phyloP scores from a whole-genome alignment of 2,329 filamentous ascomycete species.

The Teratosphaeriaceae sp. region DNA sequence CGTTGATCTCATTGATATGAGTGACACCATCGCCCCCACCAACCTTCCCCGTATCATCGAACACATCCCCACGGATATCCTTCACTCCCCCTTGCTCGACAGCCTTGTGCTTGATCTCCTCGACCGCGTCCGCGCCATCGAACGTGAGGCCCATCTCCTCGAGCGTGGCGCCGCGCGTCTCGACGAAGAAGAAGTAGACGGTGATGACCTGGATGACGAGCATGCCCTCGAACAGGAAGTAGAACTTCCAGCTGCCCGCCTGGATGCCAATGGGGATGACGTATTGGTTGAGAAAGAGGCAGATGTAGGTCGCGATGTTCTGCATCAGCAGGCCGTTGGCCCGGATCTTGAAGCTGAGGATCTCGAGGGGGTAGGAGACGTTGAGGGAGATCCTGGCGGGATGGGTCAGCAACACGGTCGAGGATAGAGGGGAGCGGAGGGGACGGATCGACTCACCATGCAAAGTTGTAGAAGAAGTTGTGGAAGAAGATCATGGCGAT shows the following conservation, averaged over 20 bases:
- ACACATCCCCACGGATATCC: background rate
- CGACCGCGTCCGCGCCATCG: background rate
- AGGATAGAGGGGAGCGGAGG: too few relatives aligned
- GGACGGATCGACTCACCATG: conserved; percentile 42
- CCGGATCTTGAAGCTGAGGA: conserved; percentile 44
- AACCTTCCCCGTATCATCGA: background rate
- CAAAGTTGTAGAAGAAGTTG: conserved; percentile 48
- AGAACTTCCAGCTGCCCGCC: conserved; percentile 34
- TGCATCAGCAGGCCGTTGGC: conserved; percentile 39
- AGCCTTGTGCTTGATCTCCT: background rate
- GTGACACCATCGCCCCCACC: background rate
- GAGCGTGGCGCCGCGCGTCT: conserved; percentile 48
- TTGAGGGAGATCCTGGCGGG: conserved; percentile 26
- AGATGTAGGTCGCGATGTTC: background rate
- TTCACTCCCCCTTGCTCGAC: background rate
- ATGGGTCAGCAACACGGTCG: too few relatives aligned
- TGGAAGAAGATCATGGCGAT: conserved; percentile 48
- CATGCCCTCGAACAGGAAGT: background rate
- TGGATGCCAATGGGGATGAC: conserved; percentile 1
- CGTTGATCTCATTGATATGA: conserved; percentile 1
- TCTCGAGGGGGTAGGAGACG: conserved; percentile 47
- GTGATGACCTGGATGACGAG: background rate
- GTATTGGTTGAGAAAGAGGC: background rate
- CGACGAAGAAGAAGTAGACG: conserved; percentile 54
- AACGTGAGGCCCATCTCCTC: conserved; percentile 52